Percentiles rank a stretch among this genome's conserved stretches.
Conservation (phyloP, 352 stramenopile species). For the Globisporangium iwayamae region DNA sequence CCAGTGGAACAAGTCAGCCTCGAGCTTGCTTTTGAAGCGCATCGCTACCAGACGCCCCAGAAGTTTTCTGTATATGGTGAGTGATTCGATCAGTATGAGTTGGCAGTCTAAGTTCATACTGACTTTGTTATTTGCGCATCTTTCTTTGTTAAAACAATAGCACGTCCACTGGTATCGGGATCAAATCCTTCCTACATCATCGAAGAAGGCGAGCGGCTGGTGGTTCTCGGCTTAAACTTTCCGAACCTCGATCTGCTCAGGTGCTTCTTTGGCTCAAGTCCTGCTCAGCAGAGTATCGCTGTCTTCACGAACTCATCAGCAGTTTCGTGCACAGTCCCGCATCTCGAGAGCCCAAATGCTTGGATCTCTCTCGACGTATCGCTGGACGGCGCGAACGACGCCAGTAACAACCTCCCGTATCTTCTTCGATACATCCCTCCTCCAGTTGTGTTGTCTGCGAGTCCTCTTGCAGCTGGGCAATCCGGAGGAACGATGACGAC, state of each 20-base stretch:
- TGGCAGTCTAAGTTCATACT: background rate
- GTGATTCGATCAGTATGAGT: background rate
- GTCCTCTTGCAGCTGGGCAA: slow-evolving; percentile 15
- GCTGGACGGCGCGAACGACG: slow-evolving; percentile 10
- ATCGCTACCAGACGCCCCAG: slow-evolving; percentile 3
- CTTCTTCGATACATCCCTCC: slow-evolving; percentile 29
- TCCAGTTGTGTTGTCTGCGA: slow-evolving; percentile 22
- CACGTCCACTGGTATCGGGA: slow-evolving; percentile 20
- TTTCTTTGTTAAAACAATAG: slow-evolving; percentile 15
- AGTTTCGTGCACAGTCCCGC: slow-evolving; percentile 26
- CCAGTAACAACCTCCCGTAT: slow-evolving; percentile 12
- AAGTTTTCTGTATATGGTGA: slow-evolving; percentile 11
- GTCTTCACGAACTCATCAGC: slow-evolving; percentile 25
- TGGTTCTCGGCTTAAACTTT: slow-evolving; percentile 27
- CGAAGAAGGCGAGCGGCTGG: slow-evolving; percentile 22
- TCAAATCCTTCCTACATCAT: slow-evolving; percentile 27
- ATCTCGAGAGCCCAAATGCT: slow-evolving; percentile 16
- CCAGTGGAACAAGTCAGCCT: slow-evolving; percentile 13
- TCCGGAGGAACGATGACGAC: slow-evolving; percentile 21
- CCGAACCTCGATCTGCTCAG: slow-evolving; percentile 25
- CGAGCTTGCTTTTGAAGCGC: slow-evolving; percentile 27
- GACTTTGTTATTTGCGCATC: background rate
- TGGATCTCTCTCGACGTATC: slow-evolving; percentile 33
- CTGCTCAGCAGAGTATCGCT: slow-evolving; percentile 7
- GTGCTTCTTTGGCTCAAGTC: slow-evolving; percentile 29